Base-by-base conservation (phyloP, 2,329 filamentous ascomycete species). In the Penicillium sp. region DNA sequence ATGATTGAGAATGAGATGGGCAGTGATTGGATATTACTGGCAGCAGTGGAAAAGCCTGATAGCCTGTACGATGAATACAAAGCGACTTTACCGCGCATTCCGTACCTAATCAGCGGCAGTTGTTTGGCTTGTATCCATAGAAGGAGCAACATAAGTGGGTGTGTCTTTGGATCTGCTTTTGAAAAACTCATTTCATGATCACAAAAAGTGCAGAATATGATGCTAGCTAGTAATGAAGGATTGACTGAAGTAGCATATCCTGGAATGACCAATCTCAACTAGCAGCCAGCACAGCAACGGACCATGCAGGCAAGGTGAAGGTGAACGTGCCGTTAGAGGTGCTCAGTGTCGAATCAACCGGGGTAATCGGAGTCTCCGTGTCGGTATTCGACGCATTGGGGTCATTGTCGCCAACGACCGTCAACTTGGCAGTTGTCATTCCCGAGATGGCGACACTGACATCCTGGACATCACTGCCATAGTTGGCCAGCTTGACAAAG, bases 1-100 rank as follows among this genome's bases (percentile, higher is more conserved):
- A 75, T 69, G 30, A 49, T 54, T 19, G 53, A 56, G 28, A 27
- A 33, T 2, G 41, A 48, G 41, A 42, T 40, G 37, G 28, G 39
- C 34, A 39, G 3, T 48, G 45, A 41, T 42, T 48, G 45, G 45
- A 48, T 19, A 40, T 48, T 11, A 9, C 42, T 8, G 45, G 41
- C 4, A 45, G 45, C 19, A 45, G 41, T 30, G 38, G 39, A 5
- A 40, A 38, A 14, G 36, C 36, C 14, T 32, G 13, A 36, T 27
- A 15, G 15, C n/a, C n/a, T n/a, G n/a, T n/a, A n/a, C n/a, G n/a
- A n/a, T n/a, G n/a, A n/a, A n/a, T n/a, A n/a, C n/a, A n/a, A n/a
- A n/a, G n/a, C n/a, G n/a, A n/a, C n/a, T n/a, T n/a, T n/a, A n/a
- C n/a, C n/a, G n/a, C n/a, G n/a, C n/a, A n/a, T n/a, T n/a, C n/a